Conservation (phyloP, 352 stramenopile genomes). For the Aphanomyces astaci region DNA sequence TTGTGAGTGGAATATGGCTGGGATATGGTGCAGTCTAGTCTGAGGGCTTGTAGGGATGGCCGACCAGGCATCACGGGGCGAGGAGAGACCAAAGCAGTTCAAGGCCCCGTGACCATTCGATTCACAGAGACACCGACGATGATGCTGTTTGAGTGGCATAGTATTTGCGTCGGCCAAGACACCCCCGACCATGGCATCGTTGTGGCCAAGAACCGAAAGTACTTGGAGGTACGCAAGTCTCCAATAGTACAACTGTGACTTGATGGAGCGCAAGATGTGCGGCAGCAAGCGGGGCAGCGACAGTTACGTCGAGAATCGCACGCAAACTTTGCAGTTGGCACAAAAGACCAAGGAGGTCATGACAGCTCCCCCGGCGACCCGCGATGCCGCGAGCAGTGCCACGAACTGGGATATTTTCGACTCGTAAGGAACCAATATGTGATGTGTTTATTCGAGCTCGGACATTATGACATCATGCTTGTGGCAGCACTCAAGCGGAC, state of each 20-base stretch:
- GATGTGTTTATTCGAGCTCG: too few species aligned
- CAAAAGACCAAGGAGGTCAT: constrained; percentile 81
- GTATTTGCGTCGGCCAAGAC: constrained; percentile 59
- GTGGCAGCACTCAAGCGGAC: neutral
- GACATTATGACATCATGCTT: neutral
- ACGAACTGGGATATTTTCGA: constrained; percentile 87
- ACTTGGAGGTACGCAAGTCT: constrained; percentile 28
- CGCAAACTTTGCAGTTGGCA: constrained; percentile 63
- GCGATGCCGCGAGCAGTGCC: constrained; percentile 56
- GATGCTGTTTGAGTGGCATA: constrained; percentile 55
- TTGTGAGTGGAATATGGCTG: neutral
- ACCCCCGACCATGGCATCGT: constrained; percentile 37
- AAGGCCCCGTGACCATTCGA: constrained; percentile 36
- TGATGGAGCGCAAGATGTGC: constrained; percentile 31
- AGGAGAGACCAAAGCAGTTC: neutral
- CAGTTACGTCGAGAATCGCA: constrained; percentile 54
- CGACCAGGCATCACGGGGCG: neutral
- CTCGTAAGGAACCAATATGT: too few species aligned
- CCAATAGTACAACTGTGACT: neutral
- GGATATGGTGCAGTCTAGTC: neutral
- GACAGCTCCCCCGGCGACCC: constrained; percentile 64
- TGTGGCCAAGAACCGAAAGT: constrained; percentile 50
- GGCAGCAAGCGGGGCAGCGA: constrained; percentile 70
- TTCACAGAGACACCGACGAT: constrained; percentile 53
- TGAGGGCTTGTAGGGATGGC: neutral